Evolutionary conservation across 805 yeast species (phyloP), one percentile per base, ranked within the genome.

Genomic region (Debaryomyces maramus): DNA sequence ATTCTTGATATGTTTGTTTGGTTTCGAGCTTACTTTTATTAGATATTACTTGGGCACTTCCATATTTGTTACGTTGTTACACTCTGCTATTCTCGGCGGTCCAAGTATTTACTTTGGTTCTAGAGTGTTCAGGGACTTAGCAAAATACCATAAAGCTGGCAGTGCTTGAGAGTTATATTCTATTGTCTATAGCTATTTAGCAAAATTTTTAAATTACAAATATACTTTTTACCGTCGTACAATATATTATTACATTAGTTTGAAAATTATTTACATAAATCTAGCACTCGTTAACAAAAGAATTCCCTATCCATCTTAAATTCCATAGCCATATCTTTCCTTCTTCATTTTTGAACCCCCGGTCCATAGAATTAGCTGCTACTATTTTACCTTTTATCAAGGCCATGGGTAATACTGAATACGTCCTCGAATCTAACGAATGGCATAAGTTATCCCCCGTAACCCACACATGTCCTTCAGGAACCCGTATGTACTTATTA

Each of bases 401-500:
- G 0, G 83, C 98, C 81, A 88, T 71, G 2, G 99, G 98, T 24
- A 93, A 66, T n/a, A 83, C 88, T 27, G 90, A 86, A 57, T 93
- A 93, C 0, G 88, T 79, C 49, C 99, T 70, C 4, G 97, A 88
- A 54, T 93, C 99, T 34, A 90, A 67, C 15, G 96, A 87, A 49
- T 83, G 88, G 19, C 88, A 76, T 41, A 91, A 63, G 56, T 93
- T 93, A 56, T 93, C 99, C 2, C 99, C 99, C 0, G 97, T 88
- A 3, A 90, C 83, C 98, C 98, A 93, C 34, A 88, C 86, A 62
- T 93, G 99, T 2, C 99, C 99, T 49, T 82, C 79, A 1, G 99
- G 99, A 0, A 93, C 90, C 40, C 68, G 72, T 6, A 91, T 81
- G 59, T 71, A 88, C 41, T 78, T 75, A 53, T 77, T 71, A 47